phyloP scores from a whole-genome alignment of 164 flowering plant genomes.

The Chimonanthus salicifolius region DNA sequence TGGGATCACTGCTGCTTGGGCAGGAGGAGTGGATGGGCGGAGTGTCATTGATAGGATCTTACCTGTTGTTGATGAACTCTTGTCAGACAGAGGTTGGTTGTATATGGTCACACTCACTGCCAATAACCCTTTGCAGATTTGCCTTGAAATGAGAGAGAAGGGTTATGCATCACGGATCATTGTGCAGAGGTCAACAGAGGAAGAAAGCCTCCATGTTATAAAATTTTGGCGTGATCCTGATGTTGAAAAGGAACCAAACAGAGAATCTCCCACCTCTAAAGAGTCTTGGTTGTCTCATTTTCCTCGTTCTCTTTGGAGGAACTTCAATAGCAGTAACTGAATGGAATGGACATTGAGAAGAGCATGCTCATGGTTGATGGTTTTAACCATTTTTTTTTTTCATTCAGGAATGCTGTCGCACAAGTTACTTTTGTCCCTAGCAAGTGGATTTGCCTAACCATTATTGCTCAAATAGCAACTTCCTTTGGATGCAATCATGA shows the following conservation, averaged over 20 bases:
- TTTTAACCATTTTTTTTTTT: neutral
- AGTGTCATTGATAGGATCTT: constrained; percentile 73
- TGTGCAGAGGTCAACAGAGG: constrained; percentile 85
- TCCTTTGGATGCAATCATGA: too few relatives aligned
- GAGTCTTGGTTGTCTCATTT: constrained; percentile 39
- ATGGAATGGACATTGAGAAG: neutral
- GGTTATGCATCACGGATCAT: constrained; percentile 69
- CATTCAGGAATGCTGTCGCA: neutral
- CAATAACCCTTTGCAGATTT: constrained; percentile 68
- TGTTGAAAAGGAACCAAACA: constrained; percentile 28
- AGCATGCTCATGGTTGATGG: neutral
- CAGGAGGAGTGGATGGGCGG: constrained; percentile 94
- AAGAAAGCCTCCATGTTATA: constrained; percentile 69
- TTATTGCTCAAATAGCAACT: too few relatives aligned
- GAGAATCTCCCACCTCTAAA: constrained; percentile 20
- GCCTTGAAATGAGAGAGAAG: constrained; percentile 63
- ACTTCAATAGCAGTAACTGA: constrained; percentile 9
- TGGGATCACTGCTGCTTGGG: constrained; percentile 88
- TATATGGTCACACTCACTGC: constrained; percentile 71
- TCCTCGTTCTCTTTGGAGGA: constrained; percentile 28
- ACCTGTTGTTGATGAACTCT: constrained; percentile 56
- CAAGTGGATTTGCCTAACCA: neutral
- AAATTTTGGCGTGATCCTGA: constrained; percentile 79
- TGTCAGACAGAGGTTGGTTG: constrained; percentile 81
- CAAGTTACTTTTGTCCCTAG: neutral